Evolutionary conservation across 768 basidiomycete genomes (phyloP).

Genomic region (Leccinum aurantiacum): DNA sequence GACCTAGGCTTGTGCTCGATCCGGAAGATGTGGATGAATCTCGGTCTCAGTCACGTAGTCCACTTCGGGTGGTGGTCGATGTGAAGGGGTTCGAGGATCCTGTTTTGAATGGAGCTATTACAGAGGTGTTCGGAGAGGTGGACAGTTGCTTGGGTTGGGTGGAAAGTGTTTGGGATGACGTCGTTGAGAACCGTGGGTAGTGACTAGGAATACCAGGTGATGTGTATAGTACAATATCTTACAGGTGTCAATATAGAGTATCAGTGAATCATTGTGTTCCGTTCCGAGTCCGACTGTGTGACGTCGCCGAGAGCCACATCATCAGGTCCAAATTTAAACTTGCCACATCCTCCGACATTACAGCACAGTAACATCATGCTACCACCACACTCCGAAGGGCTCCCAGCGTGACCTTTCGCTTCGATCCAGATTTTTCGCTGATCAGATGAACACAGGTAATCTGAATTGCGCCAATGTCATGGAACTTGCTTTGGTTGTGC

Average conservation of each 20-base stretch:
- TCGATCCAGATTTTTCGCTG: background rate
- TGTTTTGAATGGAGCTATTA: constrained; percentile 45
- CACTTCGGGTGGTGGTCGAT: constrained; percentile 10
- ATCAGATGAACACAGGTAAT: background rate
- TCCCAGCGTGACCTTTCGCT: background rate
- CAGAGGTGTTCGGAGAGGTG: constrained; percentile 43
- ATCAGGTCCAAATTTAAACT: too few relatives aligned
- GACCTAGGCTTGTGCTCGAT: constrained; percentile 31
- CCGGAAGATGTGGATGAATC: constrained; percentile 18
- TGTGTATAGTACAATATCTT: background rate
- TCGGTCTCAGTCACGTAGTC: constrained; percentile 1
- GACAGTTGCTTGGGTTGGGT: constrained; percentile 51
- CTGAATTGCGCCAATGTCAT: too few relatives aligned
- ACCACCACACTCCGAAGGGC: background rate
- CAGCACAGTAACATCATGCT: too few relatives aligned
- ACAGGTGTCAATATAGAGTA: too few relatives aligned
- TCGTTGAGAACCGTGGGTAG: constrained; percentile 24
- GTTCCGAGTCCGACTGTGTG: too few relatives aligned
- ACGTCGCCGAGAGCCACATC: too few relatives aligned
- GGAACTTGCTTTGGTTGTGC: too few relatives aligned
- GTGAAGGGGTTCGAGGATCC: constrained; percentile 72
- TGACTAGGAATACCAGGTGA: background rate
- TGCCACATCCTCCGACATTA: too few relatives aligned
- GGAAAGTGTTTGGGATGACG: constrained; percentile 53
- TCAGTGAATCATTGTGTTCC: too few relatives aligned